Conservation (phyloP, 257 asterid species). For the Solanum raphanifolium region DNA sequence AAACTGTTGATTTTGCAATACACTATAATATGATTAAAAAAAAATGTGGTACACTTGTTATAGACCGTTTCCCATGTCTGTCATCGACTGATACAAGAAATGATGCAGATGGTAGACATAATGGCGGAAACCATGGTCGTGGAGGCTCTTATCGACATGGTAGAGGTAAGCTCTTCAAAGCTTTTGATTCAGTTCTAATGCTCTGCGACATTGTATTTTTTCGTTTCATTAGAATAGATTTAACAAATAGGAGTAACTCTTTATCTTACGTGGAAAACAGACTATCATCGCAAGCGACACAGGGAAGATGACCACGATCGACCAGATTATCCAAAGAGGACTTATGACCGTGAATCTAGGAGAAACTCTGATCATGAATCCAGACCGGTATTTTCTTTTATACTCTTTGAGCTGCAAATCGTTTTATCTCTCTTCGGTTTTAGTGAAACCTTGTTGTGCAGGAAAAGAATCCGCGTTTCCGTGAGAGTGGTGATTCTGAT, state of each 20-base stretch:
- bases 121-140: constrained; percentile 63
- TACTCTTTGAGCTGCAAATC: neutral
- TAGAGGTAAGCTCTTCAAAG: constrained; percentile 44
- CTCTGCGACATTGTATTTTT: neutral
- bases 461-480: constrained; percentile 92
- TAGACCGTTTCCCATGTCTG: neutral
- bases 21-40: neutral
- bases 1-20: neutral
- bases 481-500: constrained; percentile 90
- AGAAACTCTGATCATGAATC: constrained; percentile 65
- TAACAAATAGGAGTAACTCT: neutral
- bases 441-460: constrained; percentile 10
- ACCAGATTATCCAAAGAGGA: constrained; percentile 58
- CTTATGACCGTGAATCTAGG: constrained; percentile 62
- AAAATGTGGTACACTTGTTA: neutral
- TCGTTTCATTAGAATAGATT: neutral
- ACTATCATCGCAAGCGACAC: constrained; percentile 58
- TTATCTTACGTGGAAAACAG: constrained; percentile 18
- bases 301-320: constrained; percentile 70
- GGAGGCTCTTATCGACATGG: constrained; percentile 74
- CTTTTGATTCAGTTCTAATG: neutral
- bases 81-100: neutral
- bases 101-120: constrained; percentile 64
- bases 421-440: neutral
- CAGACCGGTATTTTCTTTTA: constrained; percentile 56